phyloP scores from a whole-genome alignment of 345 rosid species.

The Lumnitzera racemosa region DNA sequence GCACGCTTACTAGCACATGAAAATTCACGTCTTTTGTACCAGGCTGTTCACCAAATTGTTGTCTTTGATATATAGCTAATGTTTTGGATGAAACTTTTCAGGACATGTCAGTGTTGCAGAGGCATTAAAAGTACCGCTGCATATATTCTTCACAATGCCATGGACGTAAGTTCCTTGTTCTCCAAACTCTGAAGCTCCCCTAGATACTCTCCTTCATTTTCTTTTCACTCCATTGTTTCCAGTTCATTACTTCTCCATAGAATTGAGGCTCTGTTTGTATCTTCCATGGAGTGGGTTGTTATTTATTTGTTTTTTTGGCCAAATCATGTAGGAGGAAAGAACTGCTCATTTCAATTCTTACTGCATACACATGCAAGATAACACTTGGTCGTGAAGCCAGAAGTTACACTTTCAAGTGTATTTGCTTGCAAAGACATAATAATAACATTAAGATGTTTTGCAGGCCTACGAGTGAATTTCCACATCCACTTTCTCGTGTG shows the following conservation, averaged over 20 bases:
- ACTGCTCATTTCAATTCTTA: too few species aligned
- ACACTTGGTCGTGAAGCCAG: too few species aligned
- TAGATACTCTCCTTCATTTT: conserved; percentile 10
- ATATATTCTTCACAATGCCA: conserved; percentile 54
- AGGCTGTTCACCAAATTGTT: too few species aligned
- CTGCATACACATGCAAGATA: too few species aligned
- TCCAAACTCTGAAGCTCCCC: conserved; percentile 2
- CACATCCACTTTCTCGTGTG: conserved; percentile 54
- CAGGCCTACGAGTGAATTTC: conserved; percentile 55
- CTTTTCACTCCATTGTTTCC: conserved; percentile 13
- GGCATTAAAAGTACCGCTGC: conserved; percentile 36
- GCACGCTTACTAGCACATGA: too few species aligned
- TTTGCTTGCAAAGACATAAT: neutral
- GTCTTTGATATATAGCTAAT: neutral
- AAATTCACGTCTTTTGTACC: too few species aligned
- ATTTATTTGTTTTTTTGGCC: too few species aligned
- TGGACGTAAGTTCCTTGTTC: conserved; percentile 44
- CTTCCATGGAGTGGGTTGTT: neutral
- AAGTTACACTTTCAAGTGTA: too few species aligned
- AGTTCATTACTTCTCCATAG: conserved; percentile 6
- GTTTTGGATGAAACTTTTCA: conserved; percentile 11
- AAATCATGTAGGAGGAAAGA: too few species aligned
- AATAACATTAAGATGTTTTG: conserved; percentile 6
- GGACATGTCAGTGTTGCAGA: conserved; percentile 55
- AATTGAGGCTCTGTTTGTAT: conserved; percentile 1